A percentile compares a stretch with the other conserved stretches of the same genome.
Evolutionary conservation across 2,329 filamentous ascomycete genomes (phyloP).

Genomic region (Aspergillus pseudonomiae): DNA sequence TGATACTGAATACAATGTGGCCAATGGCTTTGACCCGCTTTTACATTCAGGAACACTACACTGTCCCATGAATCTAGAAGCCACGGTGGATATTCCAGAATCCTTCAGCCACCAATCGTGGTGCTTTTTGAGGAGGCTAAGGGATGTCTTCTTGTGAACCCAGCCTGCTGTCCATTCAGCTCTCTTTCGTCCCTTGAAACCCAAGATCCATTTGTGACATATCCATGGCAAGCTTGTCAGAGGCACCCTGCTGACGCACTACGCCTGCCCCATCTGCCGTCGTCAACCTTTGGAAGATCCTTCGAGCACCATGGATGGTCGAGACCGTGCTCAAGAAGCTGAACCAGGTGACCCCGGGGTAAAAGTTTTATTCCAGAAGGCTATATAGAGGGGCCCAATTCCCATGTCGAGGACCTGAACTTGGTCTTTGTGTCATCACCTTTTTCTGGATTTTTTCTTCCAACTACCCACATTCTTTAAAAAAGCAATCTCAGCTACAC

Average conservation of each 20-base stretch:
- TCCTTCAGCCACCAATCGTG: not conserved
- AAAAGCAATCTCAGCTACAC: not conserved
- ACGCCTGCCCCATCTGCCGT: not conserved
- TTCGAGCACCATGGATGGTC: constrained; percentile 7
- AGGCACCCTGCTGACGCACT: constrained; percentile 3
- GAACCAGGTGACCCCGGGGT: not conserved
- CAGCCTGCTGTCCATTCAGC: not conserved
- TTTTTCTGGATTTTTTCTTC: constrained; percentile 2
- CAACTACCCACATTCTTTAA: constrained; percentile 12
- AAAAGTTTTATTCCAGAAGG: not conserved
- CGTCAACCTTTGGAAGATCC: not conserved
- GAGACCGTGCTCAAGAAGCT: not conserved
- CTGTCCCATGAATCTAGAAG: not conserved
- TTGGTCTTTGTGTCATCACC: constrained; percentile 1
- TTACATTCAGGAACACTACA: constrained; percentile 2
- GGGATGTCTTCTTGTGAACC: not conserved
- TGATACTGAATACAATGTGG: not conserved
- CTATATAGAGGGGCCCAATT: constrained; percentile 5
- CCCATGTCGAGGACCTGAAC: not conserved
- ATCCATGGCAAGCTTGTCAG: not conserved
- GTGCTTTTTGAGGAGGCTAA: not conserved
- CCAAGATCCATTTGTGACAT: not conserved
- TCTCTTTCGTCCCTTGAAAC: not conserved
- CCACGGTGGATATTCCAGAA: not conserved
- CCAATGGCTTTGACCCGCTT: not conserved